phyloP scores from a whole-genome alignment of 768 basidiomycete species.

The Phanerodontia chrysosporium region DNA sequence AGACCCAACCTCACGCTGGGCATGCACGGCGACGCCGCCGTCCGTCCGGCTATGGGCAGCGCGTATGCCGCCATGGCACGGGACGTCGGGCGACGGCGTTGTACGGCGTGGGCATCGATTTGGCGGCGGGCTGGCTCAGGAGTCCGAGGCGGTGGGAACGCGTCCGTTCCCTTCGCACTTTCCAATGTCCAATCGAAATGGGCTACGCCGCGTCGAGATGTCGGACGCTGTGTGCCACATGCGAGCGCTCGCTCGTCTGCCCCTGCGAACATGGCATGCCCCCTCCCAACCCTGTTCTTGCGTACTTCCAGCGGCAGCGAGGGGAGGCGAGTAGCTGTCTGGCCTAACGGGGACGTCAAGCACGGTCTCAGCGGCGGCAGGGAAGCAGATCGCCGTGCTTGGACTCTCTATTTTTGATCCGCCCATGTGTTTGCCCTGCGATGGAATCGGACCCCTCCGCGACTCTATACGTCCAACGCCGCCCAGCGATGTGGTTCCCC shows the following conservation, averaged over 20 bases:
- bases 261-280: too few relatives aligned
- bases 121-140: too few relatives aligned
- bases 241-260: too few relatives aligned
- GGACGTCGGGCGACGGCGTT: too few relatives aligned
- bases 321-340: too few relatives aligned
- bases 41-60: neutral
- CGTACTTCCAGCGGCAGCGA: too few relatives aligned
- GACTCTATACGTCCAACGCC: neutral
- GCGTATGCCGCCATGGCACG: neutral
- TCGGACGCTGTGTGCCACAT: too few relatives aligned
- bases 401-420: neutral
- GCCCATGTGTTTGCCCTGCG: neutral
- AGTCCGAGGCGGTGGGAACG: neutral
- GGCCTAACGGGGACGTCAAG: neutral
- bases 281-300: too few relatives aligned
- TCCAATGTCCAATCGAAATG: too few relatives aligned
- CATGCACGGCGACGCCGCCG: neutral
- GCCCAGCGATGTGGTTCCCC: neutral
- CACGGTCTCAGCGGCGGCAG: neutral
- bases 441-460: neutral
- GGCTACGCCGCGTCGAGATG: too few relatives aligned
- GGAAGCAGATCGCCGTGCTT: too few relatives aligned
- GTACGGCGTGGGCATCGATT: too few relatives aligned
- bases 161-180: conserved; percentile 26
- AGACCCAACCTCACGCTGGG: neutral